These are phyloP conservation scores for Sarocladium kiliense DNA, from an alignment of 2,329 filamentous ascomycete species.

Conservation along the genomic window DNA sequence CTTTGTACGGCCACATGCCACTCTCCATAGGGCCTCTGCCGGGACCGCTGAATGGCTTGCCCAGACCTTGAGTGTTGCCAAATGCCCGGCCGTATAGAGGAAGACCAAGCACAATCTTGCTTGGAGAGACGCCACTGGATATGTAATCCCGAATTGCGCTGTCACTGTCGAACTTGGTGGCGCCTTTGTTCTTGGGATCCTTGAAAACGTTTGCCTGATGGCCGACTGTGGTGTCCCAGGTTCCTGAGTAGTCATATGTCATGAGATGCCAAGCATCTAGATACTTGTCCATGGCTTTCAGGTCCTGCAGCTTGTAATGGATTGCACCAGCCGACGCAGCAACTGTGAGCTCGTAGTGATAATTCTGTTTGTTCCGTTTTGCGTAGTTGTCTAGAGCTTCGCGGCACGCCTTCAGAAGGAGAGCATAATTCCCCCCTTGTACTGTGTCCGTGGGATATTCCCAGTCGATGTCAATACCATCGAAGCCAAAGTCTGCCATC, in stretches of 20 bases:
- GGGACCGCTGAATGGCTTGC: conserved; percentile 56
- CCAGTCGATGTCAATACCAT: conserved; percentile 15
- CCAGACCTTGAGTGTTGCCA: conserved; percentile 60
- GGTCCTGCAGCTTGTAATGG: conserved; percentile 45
- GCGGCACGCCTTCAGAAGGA: conserved; percentile 37
- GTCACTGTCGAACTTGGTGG: conserved; percentile 66
- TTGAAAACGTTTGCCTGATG: conserved; percentile 67
- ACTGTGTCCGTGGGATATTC: conserved; percentile 11
- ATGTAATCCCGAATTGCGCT: conserved; percentile 52
- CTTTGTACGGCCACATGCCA: conserved; percentile 70
- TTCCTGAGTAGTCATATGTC: conserved; percentile 67
- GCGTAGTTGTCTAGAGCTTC: conserved; percentile 39
- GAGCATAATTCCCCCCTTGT: conserved; percentile 36
- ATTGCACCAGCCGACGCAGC: conserved; percentile 42
- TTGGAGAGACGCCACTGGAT: conserved; percentile 47
- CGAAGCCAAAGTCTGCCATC: conserved; percentile 58
- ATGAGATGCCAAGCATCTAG: conserved; percentile 59
- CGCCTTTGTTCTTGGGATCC: conserved; percentile 41
- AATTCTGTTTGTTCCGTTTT: conserved; percentile 29
- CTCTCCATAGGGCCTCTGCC: conserved; percentile 53
- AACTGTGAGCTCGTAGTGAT: conserved; percentile 47
- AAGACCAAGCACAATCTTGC: conserved; percentile 70
- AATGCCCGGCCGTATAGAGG: conserved; percentile 79
- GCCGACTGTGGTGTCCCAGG: conserved; percentile 57
- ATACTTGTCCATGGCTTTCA: conserved; percentile 49